Conservation (phyloP, 768 basidiomycete species). For the Mycena maculata region DNA sequence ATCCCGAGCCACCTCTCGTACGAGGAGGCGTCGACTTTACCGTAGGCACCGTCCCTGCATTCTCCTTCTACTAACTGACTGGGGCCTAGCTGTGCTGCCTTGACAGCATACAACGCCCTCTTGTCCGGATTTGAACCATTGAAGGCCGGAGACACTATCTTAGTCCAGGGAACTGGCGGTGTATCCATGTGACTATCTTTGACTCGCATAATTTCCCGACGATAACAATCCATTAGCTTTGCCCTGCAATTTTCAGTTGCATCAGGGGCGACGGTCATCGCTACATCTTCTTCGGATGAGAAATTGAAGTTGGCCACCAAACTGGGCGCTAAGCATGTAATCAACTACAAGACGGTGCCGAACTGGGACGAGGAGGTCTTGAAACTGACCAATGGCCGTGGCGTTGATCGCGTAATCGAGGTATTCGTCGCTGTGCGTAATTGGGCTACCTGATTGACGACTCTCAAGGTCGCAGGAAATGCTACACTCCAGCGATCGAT, state of each 20-base stretch:
- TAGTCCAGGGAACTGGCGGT: conserved; percentile 59
- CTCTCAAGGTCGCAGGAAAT: conserved; percentile 62
- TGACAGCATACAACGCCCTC: conserved; percentile 62
- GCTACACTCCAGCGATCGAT: conserved; percentile 61
- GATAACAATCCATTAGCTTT: conserved; percentile 9
- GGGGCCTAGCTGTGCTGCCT: conserved; percentile 49
- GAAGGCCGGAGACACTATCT: conserved; percentile 60
- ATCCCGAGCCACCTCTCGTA: conserved; percentile 69
- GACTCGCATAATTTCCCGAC: not conserved
- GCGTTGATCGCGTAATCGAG: conserved; percentile 37
- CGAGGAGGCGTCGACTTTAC: conserved; percentile 73
- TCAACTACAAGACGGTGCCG: conserved; percentile 63
- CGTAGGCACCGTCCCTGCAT: conserved; percentile 49
- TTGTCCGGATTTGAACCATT: conserved; percentile 51
- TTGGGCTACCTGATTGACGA: not conserved
- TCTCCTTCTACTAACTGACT: not conserved
- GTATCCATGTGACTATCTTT: conserved; percentile 50
- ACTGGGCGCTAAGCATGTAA: conserved; percentile 56
- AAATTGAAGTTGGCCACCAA: conserved; percentile 56
- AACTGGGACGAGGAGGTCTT: conserved; percentile 63
- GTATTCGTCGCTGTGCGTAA: conserved; percentile 10
- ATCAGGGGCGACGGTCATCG: conserved; percentile 61
- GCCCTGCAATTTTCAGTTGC: conserved; percentile 58
- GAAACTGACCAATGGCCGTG: conserved; percentile 41
- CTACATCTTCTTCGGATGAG: conserved; percentile 61